Evolutionary conservation across 2,329 filamentous ascomycete genomes (phyloP), one percentile per base, ranked within the genome.

Genomic region (Xylaria multiplex): DNA sequence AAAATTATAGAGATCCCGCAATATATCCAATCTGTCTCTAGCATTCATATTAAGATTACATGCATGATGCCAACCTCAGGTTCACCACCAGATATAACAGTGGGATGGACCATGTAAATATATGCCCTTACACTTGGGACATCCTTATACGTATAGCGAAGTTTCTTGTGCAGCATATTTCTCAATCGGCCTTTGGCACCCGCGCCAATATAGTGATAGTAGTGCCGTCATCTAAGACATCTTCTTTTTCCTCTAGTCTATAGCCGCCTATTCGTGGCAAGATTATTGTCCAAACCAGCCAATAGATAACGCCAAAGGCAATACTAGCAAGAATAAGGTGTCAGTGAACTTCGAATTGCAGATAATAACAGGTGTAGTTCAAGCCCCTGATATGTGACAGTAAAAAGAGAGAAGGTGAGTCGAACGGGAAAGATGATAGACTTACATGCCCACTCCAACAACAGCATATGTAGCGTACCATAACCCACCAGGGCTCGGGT

Each of bases 151-250:
- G 42, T 52, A 9, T 43, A n/a, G 27, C 42, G 13, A 37, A 43
- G 27, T 48, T 24, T 30, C 52, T 42, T 42, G 35, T 40, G n/a
- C 27, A 24, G 24, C 22, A 37, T 8, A 24, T 13, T n/a, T 22
- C 48, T 67, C 55, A 63, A 64, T 70, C 67, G 32, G 66, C 62
- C 37, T 72, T 68, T 6, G 74, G 69, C 27, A 79, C 72, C 60
- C 78, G 78, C 22, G 83, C 76, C 7, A 92, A 79, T 66, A 83
- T 86, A 0, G 87, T 92, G 58, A 93, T 84, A 1, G 82, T 84
- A 0, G 89, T 93, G 0, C 91, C 91, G 76, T 93, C 91, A 24
- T 82, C 81, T 22, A 93, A 76, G 0, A 88, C 79, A 43, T 85
- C 85, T 2, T 80, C 80, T 62, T 85, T 82, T 70, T 92, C 90